phyloP scores from a whole-genome alignment of 352 stramenopile species.

The Globisporangium mamillatum region DNA sequence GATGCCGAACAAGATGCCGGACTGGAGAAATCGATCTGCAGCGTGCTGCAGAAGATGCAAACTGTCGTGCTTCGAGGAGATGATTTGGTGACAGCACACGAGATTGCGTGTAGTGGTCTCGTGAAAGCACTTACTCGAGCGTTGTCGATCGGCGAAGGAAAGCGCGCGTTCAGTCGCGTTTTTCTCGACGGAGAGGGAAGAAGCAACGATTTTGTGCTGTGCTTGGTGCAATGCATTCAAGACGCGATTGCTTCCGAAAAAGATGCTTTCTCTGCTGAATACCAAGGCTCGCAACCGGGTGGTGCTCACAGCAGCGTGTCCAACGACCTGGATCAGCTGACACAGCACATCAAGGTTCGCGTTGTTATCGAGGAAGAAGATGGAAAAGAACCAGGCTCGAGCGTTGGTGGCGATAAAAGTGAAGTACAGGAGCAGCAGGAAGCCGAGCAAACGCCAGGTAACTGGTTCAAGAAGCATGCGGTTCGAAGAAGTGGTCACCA shows the following conservation, averaged over 20 bases:
- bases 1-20: not conserved
- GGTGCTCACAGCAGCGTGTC: slow-evolving; percentile 24
- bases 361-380: slow-evolving; percentile 54
- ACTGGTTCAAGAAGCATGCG: slow-evolving; percentile 27
- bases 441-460: slow-evolving; percentile 15
- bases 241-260: slow-evolving; percentile 65
- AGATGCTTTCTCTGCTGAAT: slow-evolving; percentile 44
- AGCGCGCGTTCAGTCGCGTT: slow-evolving; percentile 33
- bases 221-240: slow-evolving; percentile 49
- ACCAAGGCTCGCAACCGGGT: not conserved
- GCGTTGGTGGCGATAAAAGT: slow-evolving; percentile 43
- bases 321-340: slow-evolving; percentile 59
- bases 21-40: slow-evolving; percentile 6
- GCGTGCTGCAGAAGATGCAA: slow-evolving; percentile 26
- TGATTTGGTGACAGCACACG: slow-evolving; percentile 48
- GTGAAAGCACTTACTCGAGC: slow-evolving; percentile 38
- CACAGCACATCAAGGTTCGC: slow-evolving; percentile 71
- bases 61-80: slow-evolving; percentile 26
- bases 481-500: slow-evolving; percentile 17
- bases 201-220: slow-evolving; percentile 12
- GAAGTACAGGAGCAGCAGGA: slow-evolving; percentile 8
- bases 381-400: slow-evolving; percentile 12
- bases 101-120: slow-evolving; percentile 58
- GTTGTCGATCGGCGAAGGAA: slow-evolving; percentile 27
- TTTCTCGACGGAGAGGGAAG: slow-evolving; percentile 19